Evolutionary conservation across 495 filamentous ascomycete species (phyloP).

Genomic region (Astrothelium macrocarpum): DNA sequence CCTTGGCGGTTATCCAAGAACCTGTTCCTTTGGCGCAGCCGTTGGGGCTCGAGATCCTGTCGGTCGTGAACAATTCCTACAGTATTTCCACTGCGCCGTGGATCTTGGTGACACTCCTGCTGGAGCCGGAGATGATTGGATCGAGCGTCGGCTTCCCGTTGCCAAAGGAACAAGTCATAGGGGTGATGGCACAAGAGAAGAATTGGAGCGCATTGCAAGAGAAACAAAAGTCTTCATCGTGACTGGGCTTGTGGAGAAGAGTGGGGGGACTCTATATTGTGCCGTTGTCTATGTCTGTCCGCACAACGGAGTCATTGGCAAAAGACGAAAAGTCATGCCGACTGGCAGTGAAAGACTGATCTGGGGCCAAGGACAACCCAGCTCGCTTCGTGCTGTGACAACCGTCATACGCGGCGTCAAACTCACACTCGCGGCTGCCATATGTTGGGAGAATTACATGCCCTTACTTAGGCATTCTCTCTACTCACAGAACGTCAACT

Average conservation of each 20-base stretch:
- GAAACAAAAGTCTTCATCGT: conserved; percentile 75
- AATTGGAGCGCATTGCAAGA: conserved; percentile 60
- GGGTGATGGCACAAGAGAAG: conserved; percentile 81
- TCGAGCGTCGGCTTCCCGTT: conserved; percentile 49
- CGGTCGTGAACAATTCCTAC: conserved; percentile 75
- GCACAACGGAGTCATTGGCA: conserved; percentile 58
- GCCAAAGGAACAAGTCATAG: conserved; percentile 37
- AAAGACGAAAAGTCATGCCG: conserved; percentile 92
- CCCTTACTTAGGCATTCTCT: conserved; percentile 69
- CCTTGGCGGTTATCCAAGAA: conserved; percentile 84
- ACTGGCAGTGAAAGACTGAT: conserved; percentile 75
- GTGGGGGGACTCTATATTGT: conserved; percentile 79
- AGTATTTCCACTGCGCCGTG: conserved; percentile 67
- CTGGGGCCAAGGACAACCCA: conserved; percentile 80
- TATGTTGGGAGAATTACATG: conserved; percentile 99
- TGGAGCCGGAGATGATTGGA: conserved; percentile 66
- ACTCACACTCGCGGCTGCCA: conserved; percentile 71
- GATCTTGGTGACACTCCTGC: conserved; percentile 79
- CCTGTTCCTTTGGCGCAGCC: conserved; percentile 63
- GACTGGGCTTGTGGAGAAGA: conserved; percentile 67
- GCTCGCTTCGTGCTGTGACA: conserved; percentile 70
- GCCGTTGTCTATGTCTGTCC: conserved; percentile 77
- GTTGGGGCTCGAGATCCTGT: conserved; percentile 57
- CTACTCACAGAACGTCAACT: conserved; percentile 84
- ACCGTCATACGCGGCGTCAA: conserved; percentile 69